Conservation (phyloP, 164 flowering plant genomes). For the Liriodendron chinense region DNA sequence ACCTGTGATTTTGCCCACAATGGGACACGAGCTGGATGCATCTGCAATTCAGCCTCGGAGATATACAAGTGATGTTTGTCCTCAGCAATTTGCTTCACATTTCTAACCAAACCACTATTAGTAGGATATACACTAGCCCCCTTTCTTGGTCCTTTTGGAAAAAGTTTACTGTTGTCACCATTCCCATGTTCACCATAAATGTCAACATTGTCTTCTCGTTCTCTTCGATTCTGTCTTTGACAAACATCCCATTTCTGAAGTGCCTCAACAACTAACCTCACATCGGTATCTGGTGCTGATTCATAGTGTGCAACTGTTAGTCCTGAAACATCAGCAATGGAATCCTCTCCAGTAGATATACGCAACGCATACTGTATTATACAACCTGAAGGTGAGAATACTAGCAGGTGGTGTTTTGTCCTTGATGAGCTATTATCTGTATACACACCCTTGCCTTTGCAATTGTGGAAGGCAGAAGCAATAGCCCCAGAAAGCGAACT, state of each 20-base stretch:
- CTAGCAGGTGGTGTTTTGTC: conserved; percentile 51
- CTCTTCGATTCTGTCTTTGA: conserved; percentile 55
- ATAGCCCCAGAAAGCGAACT: conserved; percentile 53
- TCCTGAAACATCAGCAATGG: conserved; percentile 26
- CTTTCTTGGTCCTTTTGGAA: conserved; percentile 34
- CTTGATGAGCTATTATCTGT: conserved; percentile 25
- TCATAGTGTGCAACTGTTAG: conserved; percentile 27
- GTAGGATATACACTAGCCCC: conserved; percentile 23
- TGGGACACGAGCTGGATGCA: conserved; percentile 53
- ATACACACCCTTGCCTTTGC: conserved; percentile 34
- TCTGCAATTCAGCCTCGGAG: conserved; percentile 73
- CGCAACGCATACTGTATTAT: conserved; percentile 63
- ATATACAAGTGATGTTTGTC: conserved; percentile 59
- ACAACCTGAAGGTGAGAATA: conserved; percentile 71
- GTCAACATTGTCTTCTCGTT: conserved; percentile 56
- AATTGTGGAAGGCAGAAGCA: conserved; percentile 62
- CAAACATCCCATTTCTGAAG: conserved; percentile 76
- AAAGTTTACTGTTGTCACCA: conserved; percentile 39
- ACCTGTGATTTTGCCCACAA: conserved; percentile 76
- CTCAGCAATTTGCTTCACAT: conserved; percentile 34
- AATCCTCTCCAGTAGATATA: conserved; percentile 29
- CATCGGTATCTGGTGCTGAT: conserved; percentile 41
- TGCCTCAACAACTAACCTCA: conserved; percentile 56
- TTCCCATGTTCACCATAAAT: conserved; percentile 65
- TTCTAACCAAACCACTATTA: conserved; percentile 12